Evolutionary conservation across 2,329 filamentous ascomycete species (phyloP), one percentile per base, ranked within the genome.

Genomic region (Diaporthe ampelina): DNA sequence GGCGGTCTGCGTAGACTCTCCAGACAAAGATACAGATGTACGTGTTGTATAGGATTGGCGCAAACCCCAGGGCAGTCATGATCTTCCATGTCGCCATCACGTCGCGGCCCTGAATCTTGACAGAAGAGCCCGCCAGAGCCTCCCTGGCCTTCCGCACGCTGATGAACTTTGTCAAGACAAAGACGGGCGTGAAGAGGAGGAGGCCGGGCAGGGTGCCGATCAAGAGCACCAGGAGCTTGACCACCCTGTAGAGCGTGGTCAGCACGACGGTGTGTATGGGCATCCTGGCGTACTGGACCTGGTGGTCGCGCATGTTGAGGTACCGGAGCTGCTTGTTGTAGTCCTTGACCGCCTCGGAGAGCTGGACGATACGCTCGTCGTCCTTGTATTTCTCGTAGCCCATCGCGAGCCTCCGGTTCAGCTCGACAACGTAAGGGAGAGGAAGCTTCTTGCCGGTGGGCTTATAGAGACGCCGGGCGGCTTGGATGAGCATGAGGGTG

Each of bases 11-110:
- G 83, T 94, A 94, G 8, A 94, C 93, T 90, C 93, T 95, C 81
- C 91, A 89, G 1, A 93, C 92, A 43, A 97, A 89, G 26, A 94
- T 81, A 74, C 91, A 87, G 29, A 93, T 95, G 85, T 98, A 98
- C 75, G 94, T 89, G 78, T 94, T 91, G 84, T 97, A 97, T 4
- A 97, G 88, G 21, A 94, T 89, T 0, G 95, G 95, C 0, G 95
- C 94, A 74, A 97, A 90, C 1, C 93, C 94, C 81, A 97, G 88
- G 11, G 95, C 92, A n/a, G 97, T 94, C 45, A 97, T 89, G 24
- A 97, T 90, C 83, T 98, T 98, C 95, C 95, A 98, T 0, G 95
- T 97, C 0, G 95, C 94, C 88, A 97, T 95, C 71, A 98, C 95
- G 82, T 98, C 95, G 75, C 92, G 91, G 29, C 94, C 95, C 81